A percentile compares a stretch with the other conserved stretches of the same genome.
phyloP scores from a whole-genome alignment of 2,329 filamentous ascomycete species.

The Phaeophleospora eucalypticola region DNA sequence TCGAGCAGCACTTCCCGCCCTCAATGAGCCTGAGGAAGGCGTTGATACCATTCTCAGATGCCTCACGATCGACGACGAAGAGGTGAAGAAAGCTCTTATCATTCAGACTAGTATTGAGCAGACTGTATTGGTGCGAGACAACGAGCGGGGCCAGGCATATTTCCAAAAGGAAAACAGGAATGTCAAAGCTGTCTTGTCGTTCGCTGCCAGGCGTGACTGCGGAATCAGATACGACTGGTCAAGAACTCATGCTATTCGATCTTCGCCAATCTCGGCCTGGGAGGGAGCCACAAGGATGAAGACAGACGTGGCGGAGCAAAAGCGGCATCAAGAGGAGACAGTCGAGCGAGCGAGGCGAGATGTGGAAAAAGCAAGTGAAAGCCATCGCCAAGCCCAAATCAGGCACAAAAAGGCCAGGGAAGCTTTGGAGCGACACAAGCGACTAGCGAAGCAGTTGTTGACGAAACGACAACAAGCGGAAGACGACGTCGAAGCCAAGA shows the following conservation, averaged over 20 bases:
- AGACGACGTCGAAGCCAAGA: slow-evolving; percentile 61
- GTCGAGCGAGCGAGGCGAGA: slow-evolving; percentile 40
- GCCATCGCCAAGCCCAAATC: slow-evolving; percentile 47
- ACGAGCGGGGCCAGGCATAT: slow-evolving; percentile 62
- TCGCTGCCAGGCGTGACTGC: slow-evolving; percentile 53
- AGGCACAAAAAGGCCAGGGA: slow-evolving; percentile 49
- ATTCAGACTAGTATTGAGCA: slow-evolving; percentile 83
- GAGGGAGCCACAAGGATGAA: slow-evolving; percentile 57
- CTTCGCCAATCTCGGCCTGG: slow-evolving; percentile 52
- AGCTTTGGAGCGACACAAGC: slow-evolving; percentile 49
- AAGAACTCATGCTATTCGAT: slow-evolving; percentile 46
- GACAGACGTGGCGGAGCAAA: slow-evolving; percentile 30
- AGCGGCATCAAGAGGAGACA: slow-evolving; percentile 41
- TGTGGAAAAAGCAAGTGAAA: slow-evolving; percentile 49
- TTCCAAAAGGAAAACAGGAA: slow-evolving; percentile 54
- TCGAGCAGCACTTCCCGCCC: slow-evolving; percentile 53
- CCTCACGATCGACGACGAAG: slow-evolving; percentile 72
- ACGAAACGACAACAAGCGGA: slow-evolving; percentile 57
- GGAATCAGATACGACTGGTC: slow-evolving; percentile 58
- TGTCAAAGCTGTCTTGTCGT: slow-evolving; percentile 67
- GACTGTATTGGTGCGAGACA: slow-evolving; percentile 67
- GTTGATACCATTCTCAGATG: slow-evolving; percentile 77
- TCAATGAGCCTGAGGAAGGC: slow-evolving; percentile 66
- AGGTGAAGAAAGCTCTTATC: slow-evolving; percentile 76
- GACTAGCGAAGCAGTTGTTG: slow-evolving; percentile 47